Evolutionary conservation across 2,329 filamentous ascomycete genomes (phyloP).

Genomic region (Colletotrichum echinochloae): DNA sequence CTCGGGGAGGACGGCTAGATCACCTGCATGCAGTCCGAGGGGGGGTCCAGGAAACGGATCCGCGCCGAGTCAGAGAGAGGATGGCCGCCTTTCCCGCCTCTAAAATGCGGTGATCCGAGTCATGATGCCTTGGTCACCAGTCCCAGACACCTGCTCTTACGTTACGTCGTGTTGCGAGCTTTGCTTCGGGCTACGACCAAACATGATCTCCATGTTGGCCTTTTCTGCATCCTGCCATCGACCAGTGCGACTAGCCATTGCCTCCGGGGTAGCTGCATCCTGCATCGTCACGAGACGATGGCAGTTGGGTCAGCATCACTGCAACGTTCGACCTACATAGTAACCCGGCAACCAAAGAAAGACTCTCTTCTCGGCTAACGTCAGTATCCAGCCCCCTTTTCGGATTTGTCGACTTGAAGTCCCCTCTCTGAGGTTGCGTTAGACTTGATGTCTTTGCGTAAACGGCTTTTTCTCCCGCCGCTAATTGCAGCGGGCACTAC

Average conservation of each 20-base stretch:
- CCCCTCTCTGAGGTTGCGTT: background rate
- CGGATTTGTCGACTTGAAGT: background rate
- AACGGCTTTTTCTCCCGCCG: background rate
- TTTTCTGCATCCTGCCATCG: background rate
- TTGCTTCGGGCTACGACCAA: slow-evolving; percentile 17
- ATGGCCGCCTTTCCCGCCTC: slow-evolving; percentile 19
- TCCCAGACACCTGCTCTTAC: slow-evolving; percentile 17
- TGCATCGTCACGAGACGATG: slow-evolving; percentile 16
- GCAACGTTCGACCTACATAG: slow-evolving; percentile 9
- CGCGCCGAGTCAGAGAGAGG: slow-evolving; percentile 34
- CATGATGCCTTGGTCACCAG: slow-evolving; percentile 33
- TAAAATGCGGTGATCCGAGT: slow-evolving; percentile 13
- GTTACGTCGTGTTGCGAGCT: slow-evolving; percentile 33
- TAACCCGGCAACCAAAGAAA: background rate
- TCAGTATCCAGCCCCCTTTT: slow-evolving; percentile 20
- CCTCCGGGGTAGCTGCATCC: background rate
- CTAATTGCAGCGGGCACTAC: background rate
- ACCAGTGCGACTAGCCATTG: background rate
- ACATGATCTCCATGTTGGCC: slow-evolving; percentile 6
- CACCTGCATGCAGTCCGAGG: slow-evolving; percentile 25
- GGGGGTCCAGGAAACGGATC: slow-evolving; percentile 30
- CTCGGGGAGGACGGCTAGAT: background rate
- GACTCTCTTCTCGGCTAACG: slow-evolving; percentile 10
- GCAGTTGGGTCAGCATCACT: slow-evolving; percentile 5
- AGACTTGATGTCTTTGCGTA: background rate